Evolutionary conservation across 78 protist genomes (phyloP).

Genomic region (Pelomyxa schiedti): DNA sequence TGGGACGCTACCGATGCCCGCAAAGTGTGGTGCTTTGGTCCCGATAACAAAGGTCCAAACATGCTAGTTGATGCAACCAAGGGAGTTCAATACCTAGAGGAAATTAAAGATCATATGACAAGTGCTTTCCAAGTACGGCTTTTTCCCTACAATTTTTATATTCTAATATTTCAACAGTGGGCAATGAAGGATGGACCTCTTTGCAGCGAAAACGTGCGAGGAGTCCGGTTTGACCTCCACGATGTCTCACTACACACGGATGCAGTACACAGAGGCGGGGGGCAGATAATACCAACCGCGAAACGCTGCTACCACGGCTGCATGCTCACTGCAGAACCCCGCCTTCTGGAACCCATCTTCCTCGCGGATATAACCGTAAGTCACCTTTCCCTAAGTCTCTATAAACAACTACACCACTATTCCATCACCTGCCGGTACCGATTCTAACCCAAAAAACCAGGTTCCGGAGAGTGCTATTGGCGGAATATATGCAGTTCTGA

Average conservation of each 20-base stretch:
- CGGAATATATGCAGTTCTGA: conserved; percentile 73
- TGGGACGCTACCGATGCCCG: conserved; percentile 29
- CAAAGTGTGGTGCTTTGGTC: conserved; percentile 34
- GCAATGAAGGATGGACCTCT: conserved; percentile 82
- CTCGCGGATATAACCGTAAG: conserved; percentile 81
- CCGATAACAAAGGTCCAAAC: conserved; percentile 24
- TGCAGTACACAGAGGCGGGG: conserved; percentile 93
- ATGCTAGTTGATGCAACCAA: conserved; percentile 53
- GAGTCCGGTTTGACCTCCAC: conserved; percentile 64
- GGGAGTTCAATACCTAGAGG: conserved; percentile 57
- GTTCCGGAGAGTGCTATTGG: conserved; percentile 57
- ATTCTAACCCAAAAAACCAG: no score
- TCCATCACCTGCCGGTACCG: no score
- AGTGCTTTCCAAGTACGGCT: no score
- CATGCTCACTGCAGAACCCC: conserved; percentile 70
- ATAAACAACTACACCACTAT: no score
- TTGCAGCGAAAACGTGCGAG: conserved; percentile 93
- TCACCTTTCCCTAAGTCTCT: no score
- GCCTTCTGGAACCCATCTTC: conserved; percentile 89
- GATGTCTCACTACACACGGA: conserved; percentile 92
- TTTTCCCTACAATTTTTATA: no score
- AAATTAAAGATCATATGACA: conserved; percentile 19
- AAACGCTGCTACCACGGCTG: conserved; percentile 75
- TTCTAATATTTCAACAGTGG: conserved; percentile 88
- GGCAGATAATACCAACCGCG: conserved; percentile 80